Percentiles rank a stretch among this genome's conserved stretches.
phyloP scores from a whole-genome alignment of 495 filamentous ascomycete genomes.

The Cladorrhinum samala region DNA sequence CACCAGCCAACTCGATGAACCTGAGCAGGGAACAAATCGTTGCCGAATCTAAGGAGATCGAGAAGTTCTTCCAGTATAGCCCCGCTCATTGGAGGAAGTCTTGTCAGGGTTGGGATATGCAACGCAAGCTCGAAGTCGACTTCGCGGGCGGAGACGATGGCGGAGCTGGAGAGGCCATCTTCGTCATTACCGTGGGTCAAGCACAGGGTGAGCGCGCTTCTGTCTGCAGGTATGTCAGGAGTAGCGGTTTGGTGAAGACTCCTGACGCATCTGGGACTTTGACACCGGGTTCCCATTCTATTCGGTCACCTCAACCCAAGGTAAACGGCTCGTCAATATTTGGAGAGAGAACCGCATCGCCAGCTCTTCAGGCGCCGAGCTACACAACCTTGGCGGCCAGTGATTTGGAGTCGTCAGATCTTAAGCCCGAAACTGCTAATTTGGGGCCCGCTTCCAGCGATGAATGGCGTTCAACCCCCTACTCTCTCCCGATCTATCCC shows the following conservation, averaged over 20 bases:
- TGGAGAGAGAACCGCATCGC: constrained; percentile 3
- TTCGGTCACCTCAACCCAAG: not conserved
- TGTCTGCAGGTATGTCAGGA: constrained; percentile 29
- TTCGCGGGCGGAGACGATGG: constrained; percentile 74
- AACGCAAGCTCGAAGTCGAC: constrained; percentile 76
- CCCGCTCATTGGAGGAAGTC: constrained; percentile 72
- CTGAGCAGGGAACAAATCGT: constrained; percentile 61
- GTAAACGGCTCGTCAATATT: constrained; percentile 14
- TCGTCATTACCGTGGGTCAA: constrained; percentile 66
- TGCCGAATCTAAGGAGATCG: constrained; percentile 74
- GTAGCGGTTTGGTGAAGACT: not conserved
- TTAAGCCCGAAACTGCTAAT: not conserved
- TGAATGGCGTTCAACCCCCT: constrained; percentile 34
- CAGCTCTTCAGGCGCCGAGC: not conserved
- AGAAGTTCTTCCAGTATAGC: constrained; percentile 65
- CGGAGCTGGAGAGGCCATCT: constrained; percentile 64
- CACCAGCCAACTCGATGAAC: constrained; percentile 53
- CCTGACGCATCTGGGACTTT: constrained; percentile 5
- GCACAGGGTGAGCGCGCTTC: constrained; percentile 44
- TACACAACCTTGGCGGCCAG: not conserved
- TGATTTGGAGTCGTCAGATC: not conserved
- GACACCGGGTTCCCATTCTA: constrained; percentile 8
- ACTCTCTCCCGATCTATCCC: constrained; percentile 25
- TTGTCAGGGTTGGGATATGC: constrained; percentile 91
- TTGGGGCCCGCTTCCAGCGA: constrained; percentile 12